Evolutionary conservation across 768 basidiomycete species (phyloP).

Genomic region (Serpula lacrymans): DNA sequence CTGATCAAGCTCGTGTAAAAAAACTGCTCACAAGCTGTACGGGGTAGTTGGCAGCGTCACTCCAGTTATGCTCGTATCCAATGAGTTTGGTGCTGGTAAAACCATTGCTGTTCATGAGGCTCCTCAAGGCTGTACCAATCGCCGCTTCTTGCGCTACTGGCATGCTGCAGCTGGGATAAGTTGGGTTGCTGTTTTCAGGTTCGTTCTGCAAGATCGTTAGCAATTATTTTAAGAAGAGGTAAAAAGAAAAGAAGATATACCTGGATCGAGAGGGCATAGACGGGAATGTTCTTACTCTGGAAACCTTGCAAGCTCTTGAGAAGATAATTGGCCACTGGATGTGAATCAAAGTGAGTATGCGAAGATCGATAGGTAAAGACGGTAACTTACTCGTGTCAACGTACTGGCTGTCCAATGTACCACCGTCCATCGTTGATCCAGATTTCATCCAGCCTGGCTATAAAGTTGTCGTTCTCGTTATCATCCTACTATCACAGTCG

Average conservation of each 20-base stretch:
- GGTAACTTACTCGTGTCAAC: conserved; percentile 37
- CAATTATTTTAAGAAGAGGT: neutral
- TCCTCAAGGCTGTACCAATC: conserved; percentile 47
- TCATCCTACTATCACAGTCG: neutral
- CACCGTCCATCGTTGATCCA: conserved; percentile 57
- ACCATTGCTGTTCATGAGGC: conserved; percentile 55
- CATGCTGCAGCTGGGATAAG: conserved; percentile 57
- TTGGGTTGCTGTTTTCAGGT: conserved; percentile 46
- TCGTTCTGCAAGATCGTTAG: conserved; percentile 35
- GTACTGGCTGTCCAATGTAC: conserved; percentile 44
- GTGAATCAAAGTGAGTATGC: conserved; percentile 4
- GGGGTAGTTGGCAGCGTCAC: conserved; percentile 52
- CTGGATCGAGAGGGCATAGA: conserved; percentile 56
- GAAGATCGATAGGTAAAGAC: neutral
- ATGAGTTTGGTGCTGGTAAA: conserved; percentile 52
- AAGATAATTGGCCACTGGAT: conserved; percentile 59
- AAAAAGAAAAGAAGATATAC: conserved; percentile 4
- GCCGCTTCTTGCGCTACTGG: conserved; percentile 47
- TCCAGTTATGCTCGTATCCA: conserved; percentile 68
- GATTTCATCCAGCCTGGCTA: conserved; percentile 73
- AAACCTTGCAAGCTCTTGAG: conserved; percentile 64
- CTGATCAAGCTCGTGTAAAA: conserved; percentile 9
- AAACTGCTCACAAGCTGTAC: conserved; percentile 30
- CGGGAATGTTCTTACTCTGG: conserved; percentile 46
- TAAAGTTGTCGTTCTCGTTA: neutral